Evolutionary conservation across 2,329 filamentous ascomycete species (phyloP), one percentile per base, ranked within the genome.

Genomic region (Plectosphaerella cucumerina): DNA sequence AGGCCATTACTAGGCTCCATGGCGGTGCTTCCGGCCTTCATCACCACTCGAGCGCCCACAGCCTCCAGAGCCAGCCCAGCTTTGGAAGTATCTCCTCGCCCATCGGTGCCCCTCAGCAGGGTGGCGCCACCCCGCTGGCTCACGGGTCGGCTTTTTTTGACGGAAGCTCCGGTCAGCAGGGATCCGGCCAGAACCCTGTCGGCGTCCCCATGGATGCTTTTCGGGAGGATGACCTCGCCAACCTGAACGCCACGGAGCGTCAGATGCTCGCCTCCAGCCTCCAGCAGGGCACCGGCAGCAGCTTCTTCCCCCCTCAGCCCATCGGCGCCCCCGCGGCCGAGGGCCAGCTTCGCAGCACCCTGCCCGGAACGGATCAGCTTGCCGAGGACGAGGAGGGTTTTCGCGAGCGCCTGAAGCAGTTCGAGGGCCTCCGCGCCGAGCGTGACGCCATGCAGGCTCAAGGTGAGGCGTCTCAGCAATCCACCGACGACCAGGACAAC

Each of bases 71-170:
- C 65, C 94, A 99, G 69, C 93, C 93, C 20, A 97, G 93, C 70
- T 97, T 94, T 65, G 90, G 93, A 17, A 97, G 89, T 70, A 95
- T 99, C 58, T 85, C 90, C 3, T 95, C 91, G n/a, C 91, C 92
- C 2, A 82, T 87, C 52, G 84, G 83, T 11, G 84, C 65, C 15
- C 68, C 72, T 39, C 64, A 64, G 50, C 52, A 84, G 74, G 70
- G 77, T 5, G 81, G 78, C 2, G 73, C 81, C 10, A 81, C 78
- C 2, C 76, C 80, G 14, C 77, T 85, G 47, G 80, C 82, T 52
- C 76, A 79, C n/a, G 75, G 80, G 6, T 74, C 81, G 34, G 82
- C 82, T 35, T 92, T 92, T 65, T 90, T 90, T 59, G 90, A 95
- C 60, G 67, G 77, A 41, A 74, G 71, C n/a, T 37, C 48, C 17